These are phyloP conservation scores for Fusarium transvaalense DNA, from an alignment of 2,329 filamentous ascomycete genomes.

Conservation along the genomic window DNA sequence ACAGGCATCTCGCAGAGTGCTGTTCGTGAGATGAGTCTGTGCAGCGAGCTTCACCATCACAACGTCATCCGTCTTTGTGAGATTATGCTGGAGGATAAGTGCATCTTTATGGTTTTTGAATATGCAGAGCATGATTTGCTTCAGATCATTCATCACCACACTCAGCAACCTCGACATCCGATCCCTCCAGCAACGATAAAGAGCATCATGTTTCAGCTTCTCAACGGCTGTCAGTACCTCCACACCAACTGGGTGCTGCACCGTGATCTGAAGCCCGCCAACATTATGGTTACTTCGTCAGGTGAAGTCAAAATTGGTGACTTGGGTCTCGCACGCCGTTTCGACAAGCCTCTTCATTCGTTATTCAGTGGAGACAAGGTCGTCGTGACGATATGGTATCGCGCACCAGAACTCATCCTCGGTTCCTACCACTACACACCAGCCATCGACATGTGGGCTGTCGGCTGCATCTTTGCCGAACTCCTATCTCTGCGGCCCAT, in stretches of 20 bases:
- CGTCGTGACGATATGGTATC: constrained; percentile 99
- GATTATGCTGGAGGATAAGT: constrained; percentile 98
- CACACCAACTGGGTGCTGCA: constrained; percentile 98
- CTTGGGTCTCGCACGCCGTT: constrained; percentile 89
- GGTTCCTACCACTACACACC: constrained; percentile 97
- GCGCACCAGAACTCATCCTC: constrained; percentile 91
- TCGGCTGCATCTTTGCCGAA: constrained; percentile 98
- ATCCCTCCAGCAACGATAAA: constrained; percentile 92
- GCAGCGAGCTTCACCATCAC: constrained; percentile 87
- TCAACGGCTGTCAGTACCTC: constrained; percentile 94
- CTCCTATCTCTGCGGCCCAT: constrained; percentile 90
- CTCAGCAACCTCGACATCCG: constrained; percentile 85
- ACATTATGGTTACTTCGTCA: constrained; percentile 95
- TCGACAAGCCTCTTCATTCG: constrained; percentile 92
- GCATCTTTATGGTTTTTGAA: constrained; percentile 99
- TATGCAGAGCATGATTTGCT: constrained; percentile 97
- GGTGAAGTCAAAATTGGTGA: constrained; percentile 97
- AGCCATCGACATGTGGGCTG: constrained; percentile 96
- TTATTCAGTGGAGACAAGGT: constrained; percentile 97
- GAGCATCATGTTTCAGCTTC: constrained; percentile 93
- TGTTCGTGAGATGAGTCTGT: constrained; percentile 96
- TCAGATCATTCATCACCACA: constrained; percentile 98
- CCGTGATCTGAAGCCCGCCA: constrained; percentile 95
- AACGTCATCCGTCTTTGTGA: constrained; percentile 94
- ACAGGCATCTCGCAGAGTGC: constrained; percentile 98